A percentile compares a stretch with the other conserved stretches of the same genome.
Evolutionary conservation across 2,329 filamentous ascomycete genomes (phyloP).

Genomic region (Fusarium mangiferae): DNA sequence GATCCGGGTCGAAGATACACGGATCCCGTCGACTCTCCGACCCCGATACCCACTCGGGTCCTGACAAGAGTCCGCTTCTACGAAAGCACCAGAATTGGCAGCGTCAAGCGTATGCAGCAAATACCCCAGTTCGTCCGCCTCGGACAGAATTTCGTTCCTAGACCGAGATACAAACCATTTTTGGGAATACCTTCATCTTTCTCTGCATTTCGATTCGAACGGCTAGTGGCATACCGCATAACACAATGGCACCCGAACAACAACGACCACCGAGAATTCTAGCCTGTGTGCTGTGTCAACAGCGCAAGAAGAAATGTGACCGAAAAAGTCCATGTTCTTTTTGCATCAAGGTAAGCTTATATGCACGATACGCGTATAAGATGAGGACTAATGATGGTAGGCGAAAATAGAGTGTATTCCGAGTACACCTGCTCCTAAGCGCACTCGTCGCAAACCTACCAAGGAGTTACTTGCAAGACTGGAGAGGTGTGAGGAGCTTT

Average conservation of each 20-base stretch:
- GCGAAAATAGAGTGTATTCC: conserved; percentile 29
- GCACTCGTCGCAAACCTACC: conserved; percentile 29
- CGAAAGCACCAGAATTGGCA: background rate
- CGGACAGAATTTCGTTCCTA: background rate
- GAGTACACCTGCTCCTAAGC: conserved; percentile 33
- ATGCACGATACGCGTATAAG: background rate
- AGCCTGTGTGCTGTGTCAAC: conserved; percentile 33
- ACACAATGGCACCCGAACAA: conserved; percentile 19
- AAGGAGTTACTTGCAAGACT: conserved; percentile 28
- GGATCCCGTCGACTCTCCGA: conserved; percentile 30
- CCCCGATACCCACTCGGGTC: conserved; percentile 24
- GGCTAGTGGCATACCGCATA: background rate
- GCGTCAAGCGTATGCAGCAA: conserved; percentile 10
- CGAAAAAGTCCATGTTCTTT: conserved; percentile 34
- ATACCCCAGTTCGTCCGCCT: conserved; percentile 16
- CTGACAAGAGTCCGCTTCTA: conserved; percentile 11
- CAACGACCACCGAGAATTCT: conserved; percentile 22
- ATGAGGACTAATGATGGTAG: background rate
- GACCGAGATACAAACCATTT: background rate
- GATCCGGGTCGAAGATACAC: conserved; percentile 10
- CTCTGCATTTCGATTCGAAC: background rate
- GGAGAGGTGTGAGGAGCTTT: conserved; percentile 27
- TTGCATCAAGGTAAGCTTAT: conserved; percentile 21
- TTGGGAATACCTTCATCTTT: conserved; percentile 1
- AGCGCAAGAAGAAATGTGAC: conserved; percentile 38